A percentile compares a stretch with the other conserved stretches of the same genome.
These are phyloP conservation scores for Mycena floridula DNA, from an alignment of 768 basidiomycete species.

Conservation along the genomic window DNA sequence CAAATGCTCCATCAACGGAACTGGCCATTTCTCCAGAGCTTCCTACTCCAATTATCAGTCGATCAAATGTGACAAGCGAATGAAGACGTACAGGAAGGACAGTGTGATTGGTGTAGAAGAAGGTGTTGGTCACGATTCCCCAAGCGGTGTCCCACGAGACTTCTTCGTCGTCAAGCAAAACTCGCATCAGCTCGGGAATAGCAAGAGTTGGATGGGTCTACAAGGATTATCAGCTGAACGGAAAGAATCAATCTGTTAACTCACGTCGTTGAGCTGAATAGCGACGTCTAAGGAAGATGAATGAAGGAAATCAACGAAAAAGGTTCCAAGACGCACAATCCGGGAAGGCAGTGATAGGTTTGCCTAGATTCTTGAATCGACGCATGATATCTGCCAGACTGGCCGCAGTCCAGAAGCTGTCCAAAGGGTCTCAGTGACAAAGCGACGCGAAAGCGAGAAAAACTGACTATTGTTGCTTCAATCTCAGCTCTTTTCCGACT, in stretches of 20 bases:
- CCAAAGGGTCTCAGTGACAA: neutral
- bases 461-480: conserved; percentile 87
- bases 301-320: neutral
- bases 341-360: conserved; percentile 74
- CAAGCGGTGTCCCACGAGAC: conserved; percentile 80
- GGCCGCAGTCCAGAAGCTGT: conserved; percentile 83
- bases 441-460: neutral
- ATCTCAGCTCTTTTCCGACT: conserved; percentile 84
- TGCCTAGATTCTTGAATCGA: conserved; percentile 86
- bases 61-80: neutral
- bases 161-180: conserved; percentile 90
- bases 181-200: conserved; percentile 91
- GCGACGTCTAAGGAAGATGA: conserved; percentile 54
- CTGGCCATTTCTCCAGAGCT: conserved; percentile 89
- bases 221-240: too few species aligned
- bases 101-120: conserved; percentile 96
- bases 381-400: conserved; percentile 85
- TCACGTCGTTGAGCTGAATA: conserved; percentile 91
- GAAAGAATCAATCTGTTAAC: too few species aligned
- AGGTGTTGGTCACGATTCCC: conserved; percentile 83
- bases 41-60: conserved; percentile 36
- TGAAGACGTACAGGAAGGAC: conserved; percentile 68
- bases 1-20: conserved; percentile 78
- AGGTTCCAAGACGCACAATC: conserved; percentile 57
- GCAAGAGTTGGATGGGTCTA: conserved; percentile 94